Percentiles rank a stretch among this genome's conserved stretches.
Evolutionary conservation across 2,329 filamentous ascomycete species (phyloP).

Genomic region (Fusarium dlaminii): DNA sequence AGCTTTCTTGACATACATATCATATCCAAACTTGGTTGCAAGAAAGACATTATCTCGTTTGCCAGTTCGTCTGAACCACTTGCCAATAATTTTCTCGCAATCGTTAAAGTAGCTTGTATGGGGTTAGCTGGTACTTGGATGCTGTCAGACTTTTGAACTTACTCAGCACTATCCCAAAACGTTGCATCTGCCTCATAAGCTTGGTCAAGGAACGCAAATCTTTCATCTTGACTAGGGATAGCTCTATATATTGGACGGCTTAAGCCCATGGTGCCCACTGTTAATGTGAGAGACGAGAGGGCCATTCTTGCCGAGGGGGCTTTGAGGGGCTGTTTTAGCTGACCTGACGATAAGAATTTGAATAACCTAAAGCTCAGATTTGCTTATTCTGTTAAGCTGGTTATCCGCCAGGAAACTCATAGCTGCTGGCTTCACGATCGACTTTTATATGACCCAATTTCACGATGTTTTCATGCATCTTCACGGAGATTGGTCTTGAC

Average conservation of each 20-base stretch:
- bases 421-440: background rate
- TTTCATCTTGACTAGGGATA: conserved; percentile 55
- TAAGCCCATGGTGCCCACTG: conserved; percentile 62
- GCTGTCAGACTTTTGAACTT: background rate
- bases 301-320: conserved; percentile 57
- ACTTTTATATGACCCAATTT: background rate
- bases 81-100: conserved; percentile 56
- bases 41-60: conserved; percentile 57
- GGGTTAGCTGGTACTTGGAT: background rate
- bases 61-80: conserved; percentile 57
- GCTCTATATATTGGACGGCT: conserved; percentile 22
- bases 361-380: background rate
- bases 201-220: conserved; percentile 58
- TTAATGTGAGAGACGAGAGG: conserved; percentile 58
- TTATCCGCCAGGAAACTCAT: background rate
- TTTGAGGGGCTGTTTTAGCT: background rate
- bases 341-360: background rate
- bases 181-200: conserved; percentile 56
- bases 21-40: conserved; percentile 46
- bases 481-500: background rate
- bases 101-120: conserved; percentile 51
- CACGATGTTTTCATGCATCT: background rate
- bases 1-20: conserved; percentile 17
- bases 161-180: conserved; percentile 59
- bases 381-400: background rate